phyloP scores from a whole-genome alignment of 768 basidiomycete genomes.

The Cyathus striatus region DNA sequence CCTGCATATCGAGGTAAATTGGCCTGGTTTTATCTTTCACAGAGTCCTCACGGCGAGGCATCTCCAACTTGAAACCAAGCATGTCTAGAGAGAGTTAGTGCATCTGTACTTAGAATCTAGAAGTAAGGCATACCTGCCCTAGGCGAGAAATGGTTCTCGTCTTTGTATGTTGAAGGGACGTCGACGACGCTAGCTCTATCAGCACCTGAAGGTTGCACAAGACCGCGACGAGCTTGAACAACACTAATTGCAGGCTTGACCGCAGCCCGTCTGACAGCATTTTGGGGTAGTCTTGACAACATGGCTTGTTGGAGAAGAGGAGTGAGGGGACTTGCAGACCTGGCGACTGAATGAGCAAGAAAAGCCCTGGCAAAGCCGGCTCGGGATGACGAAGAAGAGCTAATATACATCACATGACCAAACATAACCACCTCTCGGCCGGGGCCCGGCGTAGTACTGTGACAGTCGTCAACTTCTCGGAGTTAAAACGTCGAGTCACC shows the following conservation, averaged over 20 bases:
- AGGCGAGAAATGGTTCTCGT: constrained; percentile 66
- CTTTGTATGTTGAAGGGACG: constrained; percentile 68
- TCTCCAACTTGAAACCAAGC: constrained; percentile 82
- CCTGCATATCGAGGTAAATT: constrained; percentile 98
- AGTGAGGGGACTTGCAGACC: too few relatives aligned
- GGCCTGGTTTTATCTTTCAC: constrained; percentile 66
- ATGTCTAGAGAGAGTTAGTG: constrained; percentile 50
- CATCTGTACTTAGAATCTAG: neutral
- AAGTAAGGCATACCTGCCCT: constrained; percentile 46
- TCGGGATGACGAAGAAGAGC: constrained; percentile 6
- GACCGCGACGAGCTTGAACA: constrained; percentile 40
- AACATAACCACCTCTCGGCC: too few relatives aligned
- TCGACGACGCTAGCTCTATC: constrained; percentile 83
- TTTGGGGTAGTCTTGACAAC: constrained; percentile 52
- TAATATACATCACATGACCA: too few relatives aligned
- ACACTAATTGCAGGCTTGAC: constrained; percentile 21
- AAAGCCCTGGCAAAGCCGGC: neutral
- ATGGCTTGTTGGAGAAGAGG: constrained; percentile 29
- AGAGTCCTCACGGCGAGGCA: constrained; percentile 53
- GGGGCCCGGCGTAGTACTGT: too few relatives aligned
- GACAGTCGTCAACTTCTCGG: too few relatives aligned
- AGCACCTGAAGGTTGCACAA: constrained; percentile 79
- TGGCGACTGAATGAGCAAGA: too few relatives aligned
- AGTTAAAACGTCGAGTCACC: too few relatives aligned
- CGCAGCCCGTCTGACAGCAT: constrained; percentile 26